Evolutionary conservation across 208 protist genomes (phyloP), one percentile per base, ranked within the genome.

Genomic region (Herpetomonas samuelpessoai): DNA sequence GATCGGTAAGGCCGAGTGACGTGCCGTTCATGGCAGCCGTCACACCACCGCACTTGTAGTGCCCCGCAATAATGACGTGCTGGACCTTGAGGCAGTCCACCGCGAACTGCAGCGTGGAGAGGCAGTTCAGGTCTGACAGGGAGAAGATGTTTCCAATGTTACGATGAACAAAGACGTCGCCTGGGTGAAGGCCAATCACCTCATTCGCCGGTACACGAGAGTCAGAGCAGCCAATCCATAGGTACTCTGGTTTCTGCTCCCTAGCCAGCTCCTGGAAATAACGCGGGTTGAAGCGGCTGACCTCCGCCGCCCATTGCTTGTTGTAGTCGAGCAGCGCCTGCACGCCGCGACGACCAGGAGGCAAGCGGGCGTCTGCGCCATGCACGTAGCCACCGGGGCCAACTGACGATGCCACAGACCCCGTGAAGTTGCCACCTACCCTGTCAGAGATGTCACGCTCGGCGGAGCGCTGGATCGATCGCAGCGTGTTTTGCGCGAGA

Each of bases 181-280:
- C 96, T 6, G 86, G 85, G 50, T 89, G 79, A 24, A 96, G 79
- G 19, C 86, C 88, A 2, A 95, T 87, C 2, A 98, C 68, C 55
- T 91, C 75, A 65, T 95, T 93, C 0, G 95, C 88, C 12, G 83
- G 83, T 35, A 95, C 86, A 25, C 81, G 79, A 47, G 68, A 84
- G 74, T 98, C 96, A n/a, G 78, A 83, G 67, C 96, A 98, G 52
- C 94, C 94, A 54, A 98, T 97, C 89, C 92, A 98, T 0, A 98
- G 59, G 68, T 93, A 96, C 63, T 97, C 75, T 47, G 96, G 96
- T 18, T 50, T 82, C 66, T 98, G 96, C 47, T 73, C 66, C 58
- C 81, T 65, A 18, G 86, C 74, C 16, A 97, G 71, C 18, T 75
- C 56, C 2, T 65, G 53, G 61, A 98, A 98, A 68, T 92, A 96